Evolutionary conservation across 1,284 basidiomycete genomes (phyloP).

Genomic region (Termitomyces sp.): DNA sequence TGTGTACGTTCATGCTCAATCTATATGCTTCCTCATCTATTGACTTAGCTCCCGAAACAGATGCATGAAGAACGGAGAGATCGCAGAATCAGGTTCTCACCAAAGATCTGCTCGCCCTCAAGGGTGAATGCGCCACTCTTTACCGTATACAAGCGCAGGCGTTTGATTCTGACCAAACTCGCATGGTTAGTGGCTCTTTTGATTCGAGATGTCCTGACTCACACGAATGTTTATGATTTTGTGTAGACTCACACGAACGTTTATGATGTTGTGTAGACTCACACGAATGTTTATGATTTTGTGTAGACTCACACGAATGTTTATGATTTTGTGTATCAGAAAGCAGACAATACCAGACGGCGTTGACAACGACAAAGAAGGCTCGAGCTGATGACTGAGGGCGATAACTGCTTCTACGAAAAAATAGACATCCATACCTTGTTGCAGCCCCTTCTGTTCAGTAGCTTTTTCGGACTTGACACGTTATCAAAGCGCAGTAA

Average conservation of each 20-base stretch:
- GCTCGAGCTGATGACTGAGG: not conserved
- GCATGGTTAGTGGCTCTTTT: not conserved
- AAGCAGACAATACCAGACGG: not conserved
- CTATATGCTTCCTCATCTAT: not conserved
- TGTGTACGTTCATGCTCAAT: slow-evolving; percentile 34
- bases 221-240: not conserved
- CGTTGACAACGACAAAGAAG: not conserved
- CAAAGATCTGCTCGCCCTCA: slow-evolving; percentile 36
- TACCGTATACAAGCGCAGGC: slow-evolving; percentile 29
- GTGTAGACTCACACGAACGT: too few species aligned
- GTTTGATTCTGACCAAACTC: not conserved
- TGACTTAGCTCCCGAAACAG: slow-evolving; percentile 27
- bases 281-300: not conserved
- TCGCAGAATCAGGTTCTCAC: slow-evolving; percentile 53
- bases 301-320: too few species aligned
- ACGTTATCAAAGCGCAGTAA: too few species aligned
- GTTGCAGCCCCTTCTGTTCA: too few species aligned
- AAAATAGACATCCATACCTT: too few species aligned
- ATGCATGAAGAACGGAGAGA: slow-evolving; percentile 52
- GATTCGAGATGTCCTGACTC: not conserved
- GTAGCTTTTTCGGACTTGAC: too few species aligned
- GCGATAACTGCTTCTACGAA: not conserved
- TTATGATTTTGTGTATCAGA: too few species aligned
- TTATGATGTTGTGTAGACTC: too few species aligned
- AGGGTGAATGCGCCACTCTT: slow-evolving; percentile 49